These are phyloP conservation scores for Penicillium concentricum DNA, from an alignment of 2,329 filamentous ascomycete species.

Conservation along the genomic window DNA sequence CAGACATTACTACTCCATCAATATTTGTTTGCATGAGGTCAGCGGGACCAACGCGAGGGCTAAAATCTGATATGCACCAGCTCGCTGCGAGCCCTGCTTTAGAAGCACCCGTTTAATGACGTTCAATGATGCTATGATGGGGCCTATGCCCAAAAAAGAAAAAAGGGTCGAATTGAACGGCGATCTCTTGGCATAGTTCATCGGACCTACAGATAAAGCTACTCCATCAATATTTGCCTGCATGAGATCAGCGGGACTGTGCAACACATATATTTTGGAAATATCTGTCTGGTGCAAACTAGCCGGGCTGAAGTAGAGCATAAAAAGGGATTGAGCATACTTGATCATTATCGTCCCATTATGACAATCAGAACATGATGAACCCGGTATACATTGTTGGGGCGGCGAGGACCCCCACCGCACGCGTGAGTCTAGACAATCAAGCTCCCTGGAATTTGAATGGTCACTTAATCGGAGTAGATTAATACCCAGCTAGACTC, in stretches of 20 bases:
- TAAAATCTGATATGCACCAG: too few relatives aligned
- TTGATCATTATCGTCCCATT: not conserved
- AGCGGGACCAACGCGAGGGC: too few relatives aligned
- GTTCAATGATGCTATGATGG: too few relatives aligned
- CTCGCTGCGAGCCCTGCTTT: too few relatives aligned
- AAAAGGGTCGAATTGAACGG: too few relatives aligned
- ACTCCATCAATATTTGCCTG: not conserved
- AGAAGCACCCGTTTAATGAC: too few relatives aligned
- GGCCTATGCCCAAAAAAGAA: too few relatives aligned
- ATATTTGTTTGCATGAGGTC: too few relatives aligned
- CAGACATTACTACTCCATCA: not conserved
- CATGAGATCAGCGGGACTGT: not conserved
- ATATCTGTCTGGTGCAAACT: not conserved
- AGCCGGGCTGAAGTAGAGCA: not conserved
- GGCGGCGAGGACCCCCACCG: not conserved
- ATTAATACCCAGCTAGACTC: not conserved
- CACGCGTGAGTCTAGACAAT: not conserved
- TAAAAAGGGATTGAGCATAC: not conserved
- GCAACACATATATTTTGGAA: not conserved
- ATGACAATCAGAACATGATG: not conserved
- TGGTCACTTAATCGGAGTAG: not conserved
- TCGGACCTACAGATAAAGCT: too few relatives aligned
- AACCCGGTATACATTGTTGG: not conserved
- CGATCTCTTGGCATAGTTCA: too few relatives aligned
- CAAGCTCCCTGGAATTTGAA: not conserved